These are phyloP conservation scores for Paragyromitra xinjiangensis DNA, from an alignment of 495 filamentous ascomycete species.

Conservation along the genomic window DNA sequence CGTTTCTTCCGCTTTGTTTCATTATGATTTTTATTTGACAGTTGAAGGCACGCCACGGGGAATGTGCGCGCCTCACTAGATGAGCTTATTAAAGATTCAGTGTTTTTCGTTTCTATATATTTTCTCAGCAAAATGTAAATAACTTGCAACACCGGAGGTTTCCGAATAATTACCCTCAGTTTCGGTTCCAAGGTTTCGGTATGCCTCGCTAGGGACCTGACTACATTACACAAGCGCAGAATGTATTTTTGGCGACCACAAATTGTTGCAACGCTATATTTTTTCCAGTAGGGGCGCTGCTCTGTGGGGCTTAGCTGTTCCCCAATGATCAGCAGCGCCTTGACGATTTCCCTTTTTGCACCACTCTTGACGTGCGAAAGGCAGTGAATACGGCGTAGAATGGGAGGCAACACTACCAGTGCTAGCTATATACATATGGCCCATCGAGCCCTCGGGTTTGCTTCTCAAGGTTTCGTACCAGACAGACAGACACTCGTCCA, in stretches of 20 bases:
- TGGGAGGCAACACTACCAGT: constrained; percentile 15
- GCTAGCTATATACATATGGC: constrained; percentile 32
- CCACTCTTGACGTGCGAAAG: constrained; percentile 23
- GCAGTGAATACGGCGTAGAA: constrained; percentile 32
- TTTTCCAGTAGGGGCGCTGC: constrained; percentile 12
- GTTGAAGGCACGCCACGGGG: not conserved
- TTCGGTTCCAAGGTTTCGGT: constrained; percentile 8
- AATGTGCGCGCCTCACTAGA: constrained; percentile 17
- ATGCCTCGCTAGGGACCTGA: constrained; percentile 11
- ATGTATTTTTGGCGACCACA: constrained; percentile 39
- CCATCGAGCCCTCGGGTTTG: constrained; percentile 6
- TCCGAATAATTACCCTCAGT: constrained; percentile 14
- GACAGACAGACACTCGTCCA: constrained; percentile 19
- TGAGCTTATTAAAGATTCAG: constrained; percentile 20
- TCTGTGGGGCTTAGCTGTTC: constrained; percentile 43
- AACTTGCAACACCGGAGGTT: not conserved
- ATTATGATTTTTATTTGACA: constrained; percentile 33
- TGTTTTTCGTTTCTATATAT: constrained; percentile 31
- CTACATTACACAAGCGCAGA: not conserved
- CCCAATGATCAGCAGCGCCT: constrained; percentile 30
- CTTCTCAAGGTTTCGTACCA: constrained; percentile 15
- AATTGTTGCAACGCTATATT: not conserved
- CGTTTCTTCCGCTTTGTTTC: not conserved
- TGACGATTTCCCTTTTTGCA: constrained; percentile 15
- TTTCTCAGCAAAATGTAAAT: constrained; percentile 33